Evolutionary conservation across 2,329 filamentous ascomycete species (phyloP).

Genomic region (Fusarium veterinarium): DNA sequence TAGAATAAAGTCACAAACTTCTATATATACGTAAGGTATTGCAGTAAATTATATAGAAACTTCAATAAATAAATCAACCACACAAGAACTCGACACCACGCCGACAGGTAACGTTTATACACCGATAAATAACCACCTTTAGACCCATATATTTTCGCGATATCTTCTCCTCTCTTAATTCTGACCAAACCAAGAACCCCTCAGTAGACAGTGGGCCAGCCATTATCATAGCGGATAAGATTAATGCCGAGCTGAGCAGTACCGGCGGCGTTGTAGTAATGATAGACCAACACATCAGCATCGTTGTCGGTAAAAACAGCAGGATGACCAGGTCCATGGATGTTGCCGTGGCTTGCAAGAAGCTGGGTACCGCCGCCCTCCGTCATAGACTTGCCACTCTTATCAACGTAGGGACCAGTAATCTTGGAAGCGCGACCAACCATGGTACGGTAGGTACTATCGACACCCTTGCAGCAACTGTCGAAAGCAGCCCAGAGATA

Average conservation of each 20-base stretch:
- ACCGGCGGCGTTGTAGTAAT: slow-evolving; percentile 45
- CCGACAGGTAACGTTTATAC: no score
- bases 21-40: no score
- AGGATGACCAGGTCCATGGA: slow-evolving; percentile 47
- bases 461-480: slow-evolving; percentile 45
- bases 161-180: no score
- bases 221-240: slow-evolving; percentile 44
- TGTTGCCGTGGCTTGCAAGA: slow-evolving; percentile 42
- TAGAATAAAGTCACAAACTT: no score
- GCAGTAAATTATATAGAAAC: no score
- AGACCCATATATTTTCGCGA: no score
- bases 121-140: no score
- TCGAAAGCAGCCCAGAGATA: slow-evolving; percentile 50
- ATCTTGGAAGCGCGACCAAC: slow-evolving; percentile 46
- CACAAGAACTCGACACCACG: no score
- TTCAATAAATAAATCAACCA: no score
- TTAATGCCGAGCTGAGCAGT: slow-evolving; percentile 46
- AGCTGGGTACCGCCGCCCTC: slow-evolving; percentile 46
- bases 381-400: slow-evolving; percentile 41
- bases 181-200: no score
- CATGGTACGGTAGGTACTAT: slow-evolving; percentile 48
- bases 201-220: slow-evolving; percentile 48
- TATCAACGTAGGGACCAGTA: slow-evolving; percentile 46
- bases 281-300: slow-evolving; percentile 48
- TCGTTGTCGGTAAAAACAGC: slow-evolving; percentile 47